phyloP scores from a whole-genome alignment of 139 green algal genomes.

The Chlorella sorokiniana region DNA sequence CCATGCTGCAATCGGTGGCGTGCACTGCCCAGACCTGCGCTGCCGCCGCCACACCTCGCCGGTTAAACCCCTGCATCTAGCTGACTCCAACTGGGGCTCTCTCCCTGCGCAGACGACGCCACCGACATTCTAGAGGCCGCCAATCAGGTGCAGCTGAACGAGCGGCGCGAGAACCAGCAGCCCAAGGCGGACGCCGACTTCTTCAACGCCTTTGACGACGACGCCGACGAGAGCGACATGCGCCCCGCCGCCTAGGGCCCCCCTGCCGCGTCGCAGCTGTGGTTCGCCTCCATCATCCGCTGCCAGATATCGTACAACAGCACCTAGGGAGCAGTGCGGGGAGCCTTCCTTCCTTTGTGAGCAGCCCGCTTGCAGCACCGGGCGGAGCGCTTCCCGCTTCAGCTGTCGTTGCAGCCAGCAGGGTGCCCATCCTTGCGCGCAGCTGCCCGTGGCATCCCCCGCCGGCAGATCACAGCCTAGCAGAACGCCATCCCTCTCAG shows the following conservation, averaged over 20 bases:
- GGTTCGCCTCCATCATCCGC: no score
- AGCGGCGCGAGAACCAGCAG: slow-evolving; percentile 22
- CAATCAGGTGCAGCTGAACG: slow-evolving; percentile 31
- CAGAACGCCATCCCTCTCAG: not conserved
- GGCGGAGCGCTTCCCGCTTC: no score
- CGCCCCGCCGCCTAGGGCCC: slow-evolving; percentile 9
- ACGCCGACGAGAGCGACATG: slow-evolving; percentile 46
- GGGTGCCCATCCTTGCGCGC: no score
- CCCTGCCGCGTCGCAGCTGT: not conserved
- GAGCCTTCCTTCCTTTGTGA: not conserved
- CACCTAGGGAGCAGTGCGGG: no score
- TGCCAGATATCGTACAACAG: no score
- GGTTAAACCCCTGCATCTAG: no score
- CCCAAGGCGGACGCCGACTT: slow-evolving; percentile 47
- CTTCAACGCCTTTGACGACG: slow-evolving; percentile 46
- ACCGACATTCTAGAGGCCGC: slow-evolving; percentile 29
- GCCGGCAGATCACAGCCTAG: not conserved
- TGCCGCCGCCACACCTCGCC: not conserved
- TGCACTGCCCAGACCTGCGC: not conserved
- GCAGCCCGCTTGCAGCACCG: not conserved
- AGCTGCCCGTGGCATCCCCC: no score
- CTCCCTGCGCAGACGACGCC: slow-evolving; percentile 21
- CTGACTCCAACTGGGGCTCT: not conserved
- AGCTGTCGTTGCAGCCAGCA: no score
- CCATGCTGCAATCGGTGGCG: not conserved